Evolutionary conservation across 257 asterid species (phyloP).

Genomic region (Nicotiana sylvestris): DNA sequence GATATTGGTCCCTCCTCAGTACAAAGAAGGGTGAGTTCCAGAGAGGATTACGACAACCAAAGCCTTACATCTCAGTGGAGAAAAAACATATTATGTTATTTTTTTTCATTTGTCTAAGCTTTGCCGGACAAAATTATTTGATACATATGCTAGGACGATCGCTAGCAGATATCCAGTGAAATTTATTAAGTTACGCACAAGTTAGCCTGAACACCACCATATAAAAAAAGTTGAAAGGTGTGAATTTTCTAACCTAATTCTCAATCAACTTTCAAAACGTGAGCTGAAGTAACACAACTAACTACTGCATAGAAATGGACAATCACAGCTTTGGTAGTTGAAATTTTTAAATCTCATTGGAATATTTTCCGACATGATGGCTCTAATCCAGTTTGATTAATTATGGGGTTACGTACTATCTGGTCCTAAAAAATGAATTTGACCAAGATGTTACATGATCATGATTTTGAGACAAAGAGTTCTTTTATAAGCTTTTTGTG

Average conservation of each 20-base stretch:
- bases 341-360: neutral
- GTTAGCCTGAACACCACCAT: too few species aligned
- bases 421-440: neutral
- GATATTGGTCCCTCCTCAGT: too few species aligned
- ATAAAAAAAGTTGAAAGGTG: neutral
- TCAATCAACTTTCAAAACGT: neutral
- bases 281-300: neutral
- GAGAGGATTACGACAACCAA: too few species aligned
- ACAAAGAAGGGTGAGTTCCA: too few species aligned
- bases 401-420: too few species aligned
- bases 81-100: too few species aligned
- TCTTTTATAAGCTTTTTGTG: neutral
- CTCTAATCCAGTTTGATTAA: neutral
- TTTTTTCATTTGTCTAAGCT: too few species aligned
- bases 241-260: slow-evolving; percentile 5
- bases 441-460: neutral
- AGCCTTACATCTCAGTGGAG: too few species aligned
- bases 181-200: too few species aligned
- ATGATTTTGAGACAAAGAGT: slow-evolving; percentile 4
- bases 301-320: neutral
- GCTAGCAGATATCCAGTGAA: too few species aligned
- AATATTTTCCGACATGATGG: neutral
- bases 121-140: too few species aligned
- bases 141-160: too few species aligned
- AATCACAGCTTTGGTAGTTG: slow-evolving; percentile 9